phyloP scores from a whole-genome alignment of 148 eudicot genomes.

The Cornus kousa region DNA sequence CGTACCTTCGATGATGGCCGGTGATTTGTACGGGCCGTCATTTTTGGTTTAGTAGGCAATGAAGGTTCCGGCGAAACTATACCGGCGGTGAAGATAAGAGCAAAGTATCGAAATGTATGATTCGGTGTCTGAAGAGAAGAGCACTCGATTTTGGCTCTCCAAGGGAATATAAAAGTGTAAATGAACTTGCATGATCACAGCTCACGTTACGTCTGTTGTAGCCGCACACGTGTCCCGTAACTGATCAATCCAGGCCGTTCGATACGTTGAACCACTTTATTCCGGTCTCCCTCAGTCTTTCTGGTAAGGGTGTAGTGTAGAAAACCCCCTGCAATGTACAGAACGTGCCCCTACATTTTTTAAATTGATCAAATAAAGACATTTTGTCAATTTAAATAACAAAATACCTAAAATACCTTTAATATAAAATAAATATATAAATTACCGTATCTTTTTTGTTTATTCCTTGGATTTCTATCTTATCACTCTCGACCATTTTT shows the following conservation, averaged over 20 bases:
- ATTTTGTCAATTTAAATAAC: too few relatives aligned
- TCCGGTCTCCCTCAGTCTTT: too few relatives aligned
- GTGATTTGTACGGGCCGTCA: too few relatives aligned
- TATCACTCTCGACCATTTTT: too few relatives aligned
- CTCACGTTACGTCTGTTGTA: neutral
- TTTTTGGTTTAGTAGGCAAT: neutral
- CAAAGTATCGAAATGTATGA: constrained; percentile 9
- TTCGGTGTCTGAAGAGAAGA: constrained; percentile 19
- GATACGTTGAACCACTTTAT: neutral
- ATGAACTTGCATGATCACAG: constrained; percentile 9
- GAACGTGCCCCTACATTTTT: too few relatives aligned
- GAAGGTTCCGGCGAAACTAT: neutral
- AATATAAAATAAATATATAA: too few relatives aligned
- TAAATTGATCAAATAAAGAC: too few relatives aligned
- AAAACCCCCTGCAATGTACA: too few relatives aligned
- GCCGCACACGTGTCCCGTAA: constrained; percentile 15
- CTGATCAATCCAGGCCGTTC: neutral
- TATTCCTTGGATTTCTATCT: too few relatives aligned
- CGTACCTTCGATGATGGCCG: neutral
- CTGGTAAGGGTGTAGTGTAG: too few relatives aligned
- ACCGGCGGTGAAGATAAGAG: constrained; percentile 18
- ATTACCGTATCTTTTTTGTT: too few relatives aligned
- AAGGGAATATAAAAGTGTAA: neutral
- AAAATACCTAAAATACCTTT: too few relatives aligned
- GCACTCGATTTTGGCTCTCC: constrained; percentile 28